Conservation (phyloP, 768 basidiomycete species). For the Mycena pura region DNA sequence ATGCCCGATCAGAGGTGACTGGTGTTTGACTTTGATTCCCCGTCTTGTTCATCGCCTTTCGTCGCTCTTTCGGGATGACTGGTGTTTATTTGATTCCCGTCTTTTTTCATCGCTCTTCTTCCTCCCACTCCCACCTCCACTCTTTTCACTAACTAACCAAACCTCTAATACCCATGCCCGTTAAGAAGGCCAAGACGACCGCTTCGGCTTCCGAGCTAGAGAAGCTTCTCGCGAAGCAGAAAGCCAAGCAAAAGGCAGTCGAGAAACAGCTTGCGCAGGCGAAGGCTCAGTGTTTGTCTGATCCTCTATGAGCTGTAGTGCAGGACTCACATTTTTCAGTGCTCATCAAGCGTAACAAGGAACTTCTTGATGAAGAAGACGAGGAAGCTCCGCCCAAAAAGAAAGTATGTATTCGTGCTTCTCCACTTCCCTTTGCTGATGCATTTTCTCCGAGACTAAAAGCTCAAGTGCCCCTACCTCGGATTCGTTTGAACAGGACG, state of each 20-base stretch:
- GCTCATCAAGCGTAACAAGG: neutral
- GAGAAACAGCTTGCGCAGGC: neutral
- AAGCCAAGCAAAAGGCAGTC: neutral
- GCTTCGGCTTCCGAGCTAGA: neutral
- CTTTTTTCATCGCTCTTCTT: neutral
- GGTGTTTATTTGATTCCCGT: neutral
- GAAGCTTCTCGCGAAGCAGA: slow-evolving; percentile 1
- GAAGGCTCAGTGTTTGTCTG: neutral
- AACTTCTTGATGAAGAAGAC: neutral
- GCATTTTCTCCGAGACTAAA: neutral
- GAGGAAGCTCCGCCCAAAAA: neutral
- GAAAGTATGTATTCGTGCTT: neutral
- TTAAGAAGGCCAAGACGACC: neutral
- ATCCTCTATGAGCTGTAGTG: neutral
- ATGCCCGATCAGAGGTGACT: too few relatives aligned
- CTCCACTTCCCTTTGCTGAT: neutral
- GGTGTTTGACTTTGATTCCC: too few relatives aligned
- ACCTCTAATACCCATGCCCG: neutral
- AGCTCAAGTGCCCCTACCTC: neutral
- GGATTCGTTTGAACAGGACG: neutral
- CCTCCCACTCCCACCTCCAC: neutral
- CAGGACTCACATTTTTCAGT: neutral
- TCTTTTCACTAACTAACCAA: neutral
- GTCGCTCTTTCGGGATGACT: too few relatives aligned
- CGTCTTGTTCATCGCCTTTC: too few relatives aligned